Evolutionary conservation across 805 yeast species (phyloP).

Genomic region (Barnettozyma siamensis): DNA sequence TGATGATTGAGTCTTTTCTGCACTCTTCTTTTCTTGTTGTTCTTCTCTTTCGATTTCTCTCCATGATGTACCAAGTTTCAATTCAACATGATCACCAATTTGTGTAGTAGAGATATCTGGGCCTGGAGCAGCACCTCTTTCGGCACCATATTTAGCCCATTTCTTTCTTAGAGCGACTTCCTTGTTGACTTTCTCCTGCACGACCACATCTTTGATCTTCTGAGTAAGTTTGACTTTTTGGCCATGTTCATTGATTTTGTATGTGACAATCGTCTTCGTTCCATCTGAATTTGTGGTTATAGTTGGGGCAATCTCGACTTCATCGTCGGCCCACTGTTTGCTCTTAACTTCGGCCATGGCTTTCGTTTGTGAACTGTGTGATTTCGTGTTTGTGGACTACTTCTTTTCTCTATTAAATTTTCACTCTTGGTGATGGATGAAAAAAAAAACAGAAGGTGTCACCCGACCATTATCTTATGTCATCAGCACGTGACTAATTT

Average conservation of each 20-base stretch:
- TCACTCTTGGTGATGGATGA: too few relatives aligned
- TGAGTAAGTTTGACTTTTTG: constrained; percentile 86
- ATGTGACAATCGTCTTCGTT: constrained; percentile 80
- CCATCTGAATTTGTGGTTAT: constrained; percentile 79
- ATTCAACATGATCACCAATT: constrained; percentile 75
- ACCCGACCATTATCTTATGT: too few relatives aligned
- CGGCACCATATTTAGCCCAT: constrained; percentile 88
- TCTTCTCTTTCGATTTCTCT: constrained; percentile 67
- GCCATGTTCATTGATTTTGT: constrained; percentile 68
- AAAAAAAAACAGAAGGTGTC: too few relatives aligned
- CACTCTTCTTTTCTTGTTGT: constrained; percentile 40
- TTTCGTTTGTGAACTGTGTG: too few relatives aligned
- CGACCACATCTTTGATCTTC: constrained; percentile 68
- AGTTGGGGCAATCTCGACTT: constrained; percentile 66
- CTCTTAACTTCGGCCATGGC: constrained; percentile 13
- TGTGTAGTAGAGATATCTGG: constrained; percentile 88
- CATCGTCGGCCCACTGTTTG: constrained; percentile 34
- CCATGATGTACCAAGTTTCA: constrained; percentile 73
- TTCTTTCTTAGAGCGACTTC: constrained; percentile 80
- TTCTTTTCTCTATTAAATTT: neutral
- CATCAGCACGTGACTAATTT: too few relatives aligned
- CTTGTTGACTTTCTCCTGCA: constrained; percentile 78
- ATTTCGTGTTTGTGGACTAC: too few relatives aligned
- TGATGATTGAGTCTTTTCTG: constrained; percentile 41
- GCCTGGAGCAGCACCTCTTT: constrained; percentile 66